Evolutionary conservation across 2,329 filamentous ascomycete species (phyloP), one percentile per base, ranked within the genome.

Genomic region (Penicillium sp.): DNA sequence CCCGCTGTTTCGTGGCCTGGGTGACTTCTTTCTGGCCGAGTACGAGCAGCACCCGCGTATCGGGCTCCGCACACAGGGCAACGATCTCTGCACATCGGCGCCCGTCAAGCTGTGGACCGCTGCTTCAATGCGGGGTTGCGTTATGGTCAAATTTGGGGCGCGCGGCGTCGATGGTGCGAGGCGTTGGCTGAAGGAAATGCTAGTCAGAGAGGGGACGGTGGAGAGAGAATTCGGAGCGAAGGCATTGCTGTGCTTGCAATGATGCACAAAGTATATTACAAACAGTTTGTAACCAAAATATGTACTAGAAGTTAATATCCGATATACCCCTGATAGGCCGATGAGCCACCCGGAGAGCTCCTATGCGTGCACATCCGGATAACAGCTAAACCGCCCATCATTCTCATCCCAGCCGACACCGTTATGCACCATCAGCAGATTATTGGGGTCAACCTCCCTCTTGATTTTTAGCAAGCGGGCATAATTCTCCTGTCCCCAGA

Each of bases 401-500:
- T 26, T 44, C 30, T 48, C 30, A 31, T 67, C 61, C 64, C 61
- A 64, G 1, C 65, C 63, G 15, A 66, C 52, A 1, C 65, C 64
- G 17, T 63, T 54, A 55, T 64, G 61, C 11, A 66, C 62, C 13
- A 61, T 66, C 4, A 67, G 47, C 26, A 67, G 3, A 21, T 66
- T 64, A 1, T 23, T 44, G 7, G 65, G 62, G 38, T 67, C 66
- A 26, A 66, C 17, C 26, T 58, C 19, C 23, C 56, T 29, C 56
- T 67, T 67, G n/a, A 67, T 67, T 49, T 50, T 41, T 7, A 64
- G 30, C 21, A 67, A 38, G 5, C 64, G 60, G 3, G 44, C 57
- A 45, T 67, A 67, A 38, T 67, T 66, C 30, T 62, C 58, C 51
- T 63, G 1, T 2, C 66, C 66, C 66, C 66, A 67, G 54, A 66